Evolutionary conservation across 2,329 filamentous ascomycete genomes (phyloP).

Genomic region (Whalleya microplaca): DNA sequence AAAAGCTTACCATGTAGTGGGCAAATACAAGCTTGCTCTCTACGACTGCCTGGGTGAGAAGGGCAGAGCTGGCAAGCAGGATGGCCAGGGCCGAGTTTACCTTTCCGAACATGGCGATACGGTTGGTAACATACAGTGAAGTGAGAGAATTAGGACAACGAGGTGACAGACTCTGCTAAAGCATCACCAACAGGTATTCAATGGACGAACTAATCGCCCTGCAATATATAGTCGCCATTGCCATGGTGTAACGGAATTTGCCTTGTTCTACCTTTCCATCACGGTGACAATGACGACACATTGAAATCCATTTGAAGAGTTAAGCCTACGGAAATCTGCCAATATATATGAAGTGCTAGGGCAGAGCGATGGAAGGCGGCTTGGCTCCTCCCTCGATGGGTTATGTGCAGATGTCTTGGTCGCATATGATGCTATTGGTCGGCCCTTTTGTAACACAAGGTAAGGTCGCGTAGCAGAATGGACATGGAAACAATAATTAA

Average conservation of each 20-base stretch:
- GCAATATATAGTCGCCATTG: neutral
- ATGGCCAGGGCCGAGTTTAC: conserved; percentile 24
- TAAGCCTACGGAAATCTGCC: too few relatives aligned
- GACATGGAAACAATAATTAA: neutral
- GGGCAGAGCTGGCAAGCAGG: conserved; percentile 21
- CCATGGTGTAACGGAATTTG: neutral
- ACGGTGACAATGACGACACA: too few relatives aligned
- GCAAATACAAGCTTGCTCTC: conserved; percentile 34
- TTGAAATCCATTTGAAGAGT: too few relatives aligned
- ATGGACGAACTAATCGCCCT: neutral
- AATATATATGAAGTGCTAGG: too few relatives aligned
- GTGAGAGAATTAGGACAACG: neutral
- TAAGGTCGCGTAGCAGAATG: neutral
- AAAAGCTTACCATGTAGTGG: conserved; percentile 31
- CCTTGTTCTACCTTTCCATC: neutral
- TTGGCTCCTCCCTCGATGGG: too few relatives aligned
- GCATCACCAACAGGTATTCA: neutral
- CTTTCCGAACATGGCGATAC: conserved; percentile 13
- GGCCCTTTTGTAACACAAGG: neutral
- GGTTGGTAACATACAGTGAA: neutral
- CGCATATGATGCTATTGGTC: too few relatives aligned
- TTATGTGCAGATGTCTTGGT: too few relatives aligned
- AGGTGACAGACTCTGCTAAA: neutral
- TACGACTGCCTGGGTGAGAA: conserved; percentile 24
- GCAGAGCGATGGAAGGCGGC: too few relatives aligned